These are phyloP conservation scores for Picochlorum sp. DNA, from an alignment of 139 green algal genomes.

Conservation along the genomic window DNA sequence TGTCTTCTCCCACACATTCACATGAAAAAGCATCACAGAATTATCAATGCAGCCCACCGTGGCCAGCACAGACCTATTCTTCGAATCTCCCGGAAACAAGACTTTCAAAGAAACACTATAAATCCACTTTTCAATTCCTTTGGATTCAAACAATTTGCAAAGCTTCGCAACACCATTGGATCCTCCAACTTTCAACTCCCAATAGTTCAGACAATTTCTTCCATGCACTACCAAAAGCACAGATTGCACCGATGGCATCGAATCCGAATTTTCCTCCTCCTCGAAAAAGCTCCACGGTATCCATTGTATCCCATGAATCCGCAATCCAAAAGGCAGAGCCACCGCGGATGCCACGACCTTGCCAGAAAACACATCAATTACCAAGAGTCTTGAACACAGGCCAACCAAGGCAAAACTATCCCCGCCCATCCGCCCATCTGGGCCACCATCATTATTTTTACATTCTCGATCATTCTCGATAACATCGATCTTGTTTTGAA, in stretches of 20 bases:
- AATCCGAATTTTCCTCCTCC: no score
- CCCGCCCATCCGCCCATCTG: no score
- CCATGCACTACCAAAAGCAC: neutral
- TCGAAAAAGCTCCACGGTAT: neutral
- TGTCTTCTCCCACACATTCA: neutral
- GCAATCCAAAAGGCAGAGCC: neutral
- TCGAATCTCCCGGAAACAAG: neutral
- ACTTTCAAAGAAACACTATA: neutral
- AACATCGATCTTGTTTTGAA: neutral
- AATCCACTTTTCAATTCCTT: neutral
- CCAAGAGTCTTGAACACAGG: neutral
- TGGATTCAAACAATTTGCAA: no score
- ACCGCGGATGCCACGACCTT: neutral
- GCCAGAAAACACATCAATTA: neutral
- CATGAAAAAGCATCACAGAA: slow-evolving; percentile 5
- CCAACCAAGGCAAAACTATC: neutral
- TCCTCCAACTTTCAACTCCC: neutral
- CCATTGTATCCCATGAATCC: neutral
- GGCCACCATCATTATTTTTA: no score
- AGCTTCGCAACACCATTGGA: no score
- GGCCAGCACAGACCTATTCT: neutral
- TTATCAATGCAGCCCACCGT: slow-evolving; percentile 34
- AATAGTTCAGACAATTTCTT: neutral
- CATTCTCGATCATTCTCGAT: no score
- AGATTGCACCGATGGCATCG: no score